Percentiles rank a stretch among this genome's conserved stretches.
phyloP scores from a whole-genome alignment of 306 rosid species.

The Canavalia ensiformis region DNA sequence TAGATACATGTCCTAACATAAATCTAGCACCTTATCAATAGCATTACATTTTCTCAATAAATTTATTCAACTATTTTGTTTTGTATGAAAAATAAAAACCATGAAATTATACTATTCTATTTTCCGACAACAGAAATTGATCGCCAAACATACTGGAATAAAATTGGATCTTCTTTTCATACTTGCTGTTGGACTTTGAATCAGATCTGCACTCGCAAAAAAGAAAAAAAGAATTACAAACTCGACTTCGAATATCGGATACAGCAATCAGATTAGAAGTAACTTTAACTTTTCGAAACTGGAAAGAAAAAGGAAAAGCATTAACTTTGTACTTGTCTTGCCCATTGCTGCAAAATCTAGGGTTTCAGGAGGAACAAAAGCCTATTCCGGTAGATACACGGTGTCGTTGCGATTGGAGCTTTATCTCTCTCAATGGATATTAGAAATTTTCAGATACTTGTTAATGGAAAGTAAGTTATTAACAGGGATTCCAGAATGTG shows the following conservation, averaged over 20 bases:
- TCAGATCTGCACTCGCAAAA: constrained; percentile 42
- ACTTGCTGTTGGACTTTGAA: constrained; percentile 51
- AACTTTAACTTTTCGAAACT: background rate
- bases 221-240: background rate
- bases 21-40: background rate
- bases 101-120: background rate
- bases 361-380: background rate
- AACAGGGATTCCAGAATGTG: too few species aligned
- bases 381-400: background rate
- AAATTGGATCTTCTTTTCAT: constrained; percentile 58
- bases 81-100: background rate
- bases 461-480: too few species aligned
- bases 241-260: background rate
- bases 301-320: background rate
- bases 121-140: background rate
- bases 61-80: background rate
- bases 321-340: constrained; percentile 46
- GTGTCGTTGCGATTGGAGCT: background rate
- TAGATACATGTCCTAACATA: background rate
- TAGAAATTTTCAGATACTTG: too few species aligned
- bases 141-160: constrained; percentile 53
- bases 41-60: background rate
- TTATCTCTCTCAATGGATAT: background rate
- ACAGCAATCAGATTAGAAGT: background rate
- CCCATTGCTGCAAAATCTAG: constrained; percentile 51